Conservation (phyloP, 768 basidiomycete species). For the Mycena galopus region DNA sequence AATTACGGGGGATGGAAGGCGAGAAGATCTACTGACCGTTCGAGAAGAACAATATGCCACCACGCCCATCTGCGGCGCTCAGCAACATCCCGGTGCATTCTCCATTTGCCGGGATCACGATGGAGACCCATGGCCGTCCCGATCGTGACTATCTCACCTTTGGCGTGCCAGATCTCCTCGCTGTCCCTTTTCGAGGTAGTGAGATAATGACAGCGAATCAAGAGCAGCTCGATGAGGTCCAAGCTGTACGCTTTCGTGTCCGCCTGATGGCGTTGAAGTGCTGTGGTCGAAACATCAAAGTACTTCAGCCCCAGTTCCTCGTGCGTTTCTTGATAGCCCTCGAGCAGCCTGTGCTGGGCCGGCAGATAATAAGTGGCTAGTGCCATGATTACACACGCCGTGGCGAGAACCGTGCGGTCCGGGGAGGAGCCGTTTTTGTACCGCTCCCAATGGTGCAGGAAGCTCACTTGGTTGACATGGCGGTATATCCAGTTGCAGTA, state of each 20-base stretch:
- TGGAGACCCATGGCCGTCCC: constrained; percentile 88
- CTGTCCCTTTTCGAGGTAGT: constrained; percentile 80
- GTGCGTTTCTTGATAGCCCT: constrained; percentile 61
- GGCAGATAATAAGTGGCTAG: constrained; percentile 82
- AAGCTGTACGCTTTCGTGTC: constrained; percentile 74
- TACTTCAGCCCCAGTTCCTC: constrained; percentile 76
- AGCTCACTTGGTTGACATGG: constrained; percentile 75
- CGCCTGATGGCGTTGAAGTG: constrained; percentile 71
- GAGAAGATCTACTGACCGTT: constrained; percentile 64
- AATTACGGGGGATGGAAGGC: constrained; percentile 20
- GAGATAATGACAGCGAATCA: constrained; percentile 80
- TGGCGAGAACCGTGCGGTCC: constrained; percentile 79
- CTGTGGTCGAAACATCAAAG: constrained; percentile 76
- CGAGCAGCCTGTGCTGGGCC: constrained; percentile 70
- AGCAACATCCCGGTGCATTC: constrained; percentile 75
- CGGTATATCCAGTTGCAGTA: constrained; percentile 92
- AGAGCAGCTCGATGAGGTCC: constrained; percentile 81
- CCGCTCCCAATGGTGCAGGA: constrained; percentile 75
- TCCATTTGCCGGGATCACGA: constrained; percentile 86
- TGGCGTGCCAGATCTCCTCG: constrained; percentile 85
- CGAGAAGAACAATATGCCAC: constrained; percentile 89
- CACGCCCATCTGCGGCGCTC: constrained; percentile 90
- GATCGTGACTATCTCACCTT: constrained; percentile 80
- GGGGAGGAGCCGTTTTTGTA: constrained; percentile 77
- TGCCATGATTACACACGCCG: constrained; percentile 81